Conservation (phyloP, 2,329 filamentous ascomycete species). For the Aspergillus fumigatus region DNA sequence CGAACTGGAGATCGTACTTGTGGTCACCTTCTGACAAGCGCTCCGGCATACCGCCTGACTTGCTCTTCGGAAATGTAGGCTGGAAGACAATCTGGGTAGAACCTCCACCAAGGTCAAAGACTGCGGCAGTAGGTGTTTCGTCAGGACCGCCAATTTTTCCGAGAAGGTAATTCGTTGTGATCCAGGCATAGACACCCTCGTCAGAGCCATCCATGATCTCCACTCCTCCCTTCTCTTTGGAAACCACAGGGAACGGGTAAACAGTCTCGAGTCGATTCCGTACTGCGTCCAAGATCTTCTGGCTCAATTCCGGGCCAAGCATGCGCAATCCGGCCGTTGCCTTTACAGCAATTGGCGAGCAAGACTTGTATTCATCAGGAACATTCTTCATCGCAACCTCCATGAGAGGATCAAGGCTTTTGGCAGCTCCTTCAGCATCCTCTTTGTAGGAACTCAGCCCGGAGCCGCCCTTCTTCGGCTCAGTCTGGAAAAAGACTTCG, state of each 20-base stretch:
- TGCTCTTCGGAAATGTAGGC: conserved; percentile 76
- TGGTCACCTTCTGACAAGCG: conserved; percentile 85
- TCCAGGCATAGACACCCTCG: conserved; percentile 98
- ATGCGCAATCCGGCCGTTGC: conserved; percentile 91
- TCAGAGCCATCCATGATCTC: conserved; percentile 97
- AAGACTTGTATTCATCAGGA: conserved; percentile 83
- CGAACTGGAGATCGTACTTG: conserved; percentile 89
- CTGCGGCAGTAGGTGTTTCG: conserved; percentile 81
- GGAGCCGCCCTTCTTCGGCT: conserved; percentile 73
- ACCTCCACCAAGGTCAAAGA: conserved; percentile 93
- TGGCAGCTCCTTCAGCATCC: conserved; percentile 82
- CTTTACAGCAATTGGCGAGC: conserved; percentile 94
- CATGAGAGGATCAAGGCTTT: conserved; percentile 83
- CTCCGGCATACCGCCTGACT: conserved; percentile 75
- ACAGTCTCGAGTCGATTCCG: conserved; percentile 75
- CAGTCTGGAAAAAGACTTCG: conserved; percentile 91
- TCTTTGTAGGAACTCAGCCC: conserved; percentile 80
- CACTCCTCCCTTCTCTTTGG: conserved; percentile 77
- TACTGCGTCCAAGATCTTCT: conserved; percentile 81
- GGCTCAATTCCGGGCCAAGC: conserved; percentile 73
- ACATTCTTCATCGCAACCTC: conserved; percentile 78
- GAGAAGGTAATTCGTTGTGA: conserved; percentile 96
- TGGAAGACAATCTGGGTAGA: conserved; percentile 99
- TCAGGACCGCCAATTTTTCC: conserved; percentile 95
- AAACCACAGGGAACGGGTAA: conserved; percentile 93